These are phyloP conservation scores for Chaetomium strumarium DNA, from an alignment of 2,329 filamentous ascomycete species.

Conservation along the genomic window DNA sequence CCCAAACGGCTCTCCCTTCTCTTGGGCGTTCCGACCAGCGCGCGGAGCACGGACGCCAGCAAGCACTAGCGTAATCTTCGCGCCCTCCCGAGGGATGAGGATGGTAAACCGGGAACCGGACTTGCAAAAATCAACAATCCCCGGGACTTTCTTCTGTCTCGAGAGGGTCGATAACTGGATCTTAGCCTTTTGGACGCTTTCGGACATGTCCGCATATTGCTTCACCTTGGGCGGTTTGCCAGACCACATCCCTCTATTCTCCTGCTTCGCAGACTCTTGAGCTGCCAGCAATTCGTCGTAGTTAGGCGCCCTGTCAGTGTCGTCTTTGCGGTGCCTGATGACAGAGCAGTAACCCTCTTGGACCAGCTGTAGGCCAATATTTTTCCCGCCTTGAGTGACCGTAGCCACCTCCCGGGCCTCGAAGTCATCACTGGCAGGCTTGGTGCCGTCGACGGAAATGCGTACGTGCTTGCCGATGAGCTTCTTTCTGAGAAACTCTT, in stretches of 20 bases:
- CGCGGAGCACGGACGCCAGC: constrained; percentile 87
- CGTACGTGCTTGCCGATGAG: constrained; percentile 94
- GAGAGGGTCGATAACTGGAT: constrained; percentile 83
- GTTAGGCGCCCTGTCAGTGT: constrained; percentile 86
- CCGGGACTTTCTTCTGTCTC: constrained; percentile 86
- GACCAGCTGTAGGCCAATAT: constrained; percentile 77
- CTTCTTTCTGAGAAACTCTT: constrained; percentile 91
- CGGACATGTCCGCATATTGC: constrained; percentile 83
- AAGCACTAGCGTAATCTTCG: constrained; percentile 91
- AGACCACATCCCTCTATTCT: constrained; percentile 92
- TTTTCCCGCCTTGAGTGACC: constrained; percentile 75
- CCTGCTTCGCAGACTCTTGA: constrained; percentile 76
- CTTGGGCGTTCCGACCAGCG: constrained; percentile 67
- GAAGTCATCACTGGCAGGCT: constrained; percentile 82
- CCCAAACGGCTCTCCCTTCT: constrained; percentile 86
- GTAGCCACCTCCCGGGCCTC: constrained; percentile 94
- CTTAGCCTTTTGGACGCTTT: constrained; percentile 91
- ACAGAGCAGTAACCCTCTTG: constrained; percentile 91
- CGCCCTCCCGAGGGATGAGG: constrained; percentile 82
- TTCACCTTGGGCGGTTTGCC: constrained; percentile 78
- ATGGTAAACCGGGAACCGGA: constrained; percentile 93
- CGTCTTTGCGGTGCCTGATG: constrained; percentile 89
- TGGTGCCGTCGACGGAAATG: constrained; percentile 82
- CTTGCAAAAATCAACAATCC: constrained; percentile 95
- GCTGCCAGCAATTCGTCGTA: constrained; percentile 84